Percentiles rank a stretch among this genome's conserved stretches.
These are phyloP conservation scores for Eucalyptus erythrocorys DNA, from an alignment of 345 rosid species.

Conservation along the genomic window DNA sequence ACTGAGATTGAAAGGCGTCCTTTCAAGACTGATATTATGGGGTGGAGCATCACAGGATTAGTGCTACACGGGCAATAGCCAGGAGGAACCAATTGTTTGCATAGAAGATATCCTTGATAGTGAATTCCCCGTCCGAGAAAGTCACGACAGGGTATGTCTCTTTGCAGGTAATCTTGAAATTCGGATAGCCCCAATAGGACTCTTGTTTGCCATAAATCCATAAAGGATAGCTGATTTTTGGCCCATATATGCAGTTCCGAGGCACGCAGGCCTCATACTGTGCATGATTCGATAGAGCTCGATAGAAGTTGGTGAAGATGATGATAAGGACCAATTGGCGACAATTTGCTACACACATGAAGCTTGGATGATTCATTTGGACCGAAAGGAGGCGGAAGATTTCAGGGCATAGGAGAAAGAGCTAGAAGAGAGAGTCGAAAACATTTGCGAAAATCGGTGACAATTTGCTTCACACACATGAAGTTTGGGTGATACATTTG, in stretches of 20 bases:
- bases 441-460: background rate
- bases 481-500: background rate
- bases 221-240: rapidly evolving
- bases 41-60: too few relatives aligned
- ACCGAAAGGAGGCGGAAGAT: background rate
- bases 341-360: background rate
- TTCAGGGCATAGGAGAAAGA: too few relatives aligned
- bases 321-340: constrained; percentile 10
- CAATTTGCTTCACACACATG: background rate
- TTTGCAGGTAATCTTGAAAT: too few relatives aligned
- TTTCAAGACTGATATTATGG: too few relatives aligned
- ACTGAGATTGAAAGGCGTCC: too few relatives aligned
- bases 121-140: too few relatives aligned
- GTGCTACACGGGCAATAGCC: too few relatives aligned
- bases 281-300: background rate
- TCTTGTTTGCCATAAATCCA: too few relatives aligned
- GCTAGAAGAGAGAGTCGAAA: background rate
- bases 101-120: too few relatives aligned
- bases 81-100: too few relatives aligned
- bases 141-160: too few relatives aligned
- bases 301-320: background rate
- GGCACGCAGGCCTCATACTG: background rate
- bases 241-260: background rate
- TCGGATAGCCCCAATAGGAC: too few relatives aligned
- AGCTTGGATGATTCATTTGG: background rate